Evolutionary conservation across 1,284 basidiomycete genomes (phyloP).

Genomic region (Gomphus bonarii): DNA sequence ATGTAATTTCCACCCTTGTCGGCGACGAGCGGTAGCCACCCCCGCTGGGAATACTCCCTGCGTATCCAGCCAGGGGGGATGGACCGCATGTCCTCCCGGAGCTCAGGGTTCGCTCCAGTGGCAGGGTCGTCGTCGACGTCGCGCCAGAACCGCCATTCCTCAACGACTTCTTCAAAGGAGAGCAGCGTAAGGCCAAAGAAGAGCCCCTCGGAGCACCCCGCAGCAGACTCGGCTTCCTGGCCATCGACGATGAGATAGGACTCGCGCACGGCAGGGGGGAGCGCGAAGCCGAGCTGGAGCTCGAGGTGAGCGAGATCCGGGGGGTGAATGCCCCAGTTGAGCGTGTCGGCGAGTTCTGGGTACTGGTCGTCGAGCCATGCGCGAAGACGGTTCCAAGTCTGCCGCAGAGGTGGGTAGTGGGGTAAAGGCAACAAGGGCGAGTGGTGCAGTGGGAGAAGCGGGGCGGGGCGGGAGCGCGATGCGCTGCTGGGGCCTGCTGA

Average conservation of each 20-base stretch:
- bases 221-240: conserved; percentile 79
- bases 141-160: conserved; percentile 92
- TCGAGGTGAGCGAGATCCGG: conserved; percentile 70
- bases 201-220: conserved; percentile 78
- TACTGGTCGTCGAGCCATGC: conserved; percentile 71
- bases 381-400: conserved; percentile 74
- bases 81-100: conserved; percentile 76
- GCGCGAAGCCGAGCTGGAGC: conserved; percentile 68
- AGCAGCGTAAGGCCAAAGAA: conserved; percentile 82
- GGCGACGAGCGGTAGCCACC: conserved; percentile 92
- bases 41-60: conserved; percentile 83
- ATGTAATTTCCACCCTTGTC: conserved; percentile 96
- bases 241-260: conserved; percentile 78
- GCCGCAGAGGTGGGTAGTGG: conserved; percentile 62
- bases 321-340: conserved; percentile 77
- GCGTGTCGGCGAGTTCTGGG: conserved; percentile 83
- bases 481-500: conserved; percentile 18
- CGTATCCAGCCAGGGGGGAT: conserved; percentile 91
- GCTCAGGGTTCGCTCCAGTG: conserved; percentile 63
- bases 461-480: conserved; percentile 37
- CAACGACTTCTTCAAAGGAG: conserved; percentile 81
- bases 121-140: conserved; percentile 78
- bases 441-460: conserved; percentile 58
- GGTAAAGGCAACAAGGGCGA: conserved; percentile 30
- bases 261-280: conserved; percentile 74